Conservation (phyloP, 495 filamentous ascomycete species). For the Geoglossum glabrum region DNA sequence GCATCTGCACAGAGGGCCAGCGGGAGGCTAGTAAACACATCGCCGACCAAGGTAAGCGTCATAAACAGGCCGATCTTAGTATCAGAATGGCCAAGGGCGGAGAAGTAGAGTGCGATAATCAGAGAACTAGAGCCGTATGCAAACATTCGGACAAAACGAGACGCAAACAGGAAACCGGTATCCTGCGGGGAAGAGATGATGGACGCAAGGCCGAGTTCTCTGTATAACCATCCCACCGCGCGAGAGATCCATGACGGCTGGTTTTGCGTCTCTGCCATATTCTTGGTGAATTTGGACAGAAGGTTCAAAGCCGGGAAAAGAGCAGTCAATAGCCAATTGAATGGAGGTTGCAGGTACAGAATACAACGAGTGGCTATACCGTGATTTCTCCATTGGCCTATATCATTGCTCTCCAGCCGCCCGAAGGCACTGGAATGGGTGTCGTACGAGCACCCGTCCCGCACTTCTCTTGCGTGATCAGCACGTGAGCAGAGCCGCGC, state of each 20-base stretch:
- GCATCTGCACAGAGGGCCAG: slow-evolving; percentile 59
- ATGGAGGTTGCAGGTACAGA: too few relatives aligned
- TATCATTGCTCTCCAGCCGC: too few relatives aligned
- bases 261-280: background rate
- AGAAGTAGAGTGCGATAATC: slow-evolving; percentile 53
- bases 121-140: slow-evolving; percentile 61
- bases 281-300: background rate
- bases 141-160: slow-evolving; percentile 59
- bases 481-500: too few relatives aligned
- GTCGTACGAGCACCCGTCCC: too few relatives aligned
- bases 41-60: slow-evolving; percentile 65
- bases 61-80: slow-evolving; percentile 72
- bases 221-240: background rate
- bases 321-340: background rate
- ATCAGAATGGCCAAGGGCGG: slow-evolving; percentile 41
- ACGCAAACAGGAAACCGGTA: slow-evolving; percentile 51
- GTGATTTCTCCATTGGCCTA: too few relatives aligned
- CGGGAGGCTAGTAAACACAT: slow-evolving; percentile 55
- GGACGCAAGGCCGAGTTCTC: slow-evolving; percentile 26
- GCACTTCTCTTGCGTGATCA: too few relatives aligned
- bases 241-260: background rate
- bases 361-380: too few relatives aligned
- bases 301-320: background rate
- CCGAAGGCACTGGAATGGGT: too few relatives aligned
- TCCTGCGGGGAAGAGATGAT: slow-evolving; percentile 32